Evolutionary conservation across 2,329 filamentous ascomycete species (phyloP).

Genomic region (Claviceps africana): DNA sequence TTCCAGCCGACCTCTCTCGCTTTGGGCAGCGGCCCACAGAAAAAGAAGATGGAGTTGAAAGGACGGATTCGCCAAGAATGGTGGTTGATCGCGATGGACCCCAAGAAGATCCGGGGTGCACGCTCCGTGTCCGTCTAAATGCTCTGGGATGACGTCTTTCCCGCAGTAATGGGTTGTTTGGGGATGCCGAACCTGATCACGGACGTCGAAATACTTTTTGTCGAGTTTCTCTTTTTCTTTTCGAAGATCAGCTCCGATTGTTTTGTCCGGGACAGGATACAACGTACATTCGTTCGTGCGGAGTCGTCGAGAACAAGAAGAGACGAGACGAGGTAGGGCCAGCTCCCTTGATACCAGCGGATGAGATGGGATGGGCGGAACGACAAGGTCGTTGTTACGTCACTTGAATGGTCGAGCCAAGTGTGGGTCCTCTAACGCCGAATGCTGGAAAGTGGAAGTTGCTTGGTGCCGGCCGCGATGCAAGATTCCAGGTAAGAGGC

Average conservation of each 20-base stretch:
- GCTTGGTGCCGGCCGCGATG: not conserved
- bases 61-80: not conserved
- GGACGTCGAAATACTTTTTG: not conserved
- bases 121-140: not conserved
- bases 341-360: not conserved
- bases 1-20: not conserved
- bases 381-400: not conserved
- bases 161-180: not conserved
- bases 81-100: not conserved
- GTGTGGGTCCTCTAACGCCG: not conserved
- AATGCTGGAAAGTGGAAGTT: not conserved
- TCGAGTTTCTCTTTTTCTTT: not conserved
- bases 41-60: not conserved
- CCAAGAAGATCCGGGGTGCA: not conserved
- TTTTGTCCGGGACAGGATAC: not conserved
- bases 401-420: not conserved
- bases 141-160: not conserved
- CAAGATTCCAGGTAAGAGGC: too few relatives aligned
- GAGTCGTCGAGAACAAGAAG: not conserved
- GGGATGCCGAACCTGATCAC: not conserved
- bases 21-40: not conserved
- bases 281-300: not conserved
- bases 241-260: not conserved
- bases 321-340: not conserved
- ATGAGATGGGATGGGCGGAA: not conserved